A percentile compares a stretch with the other conserved stretches of the same genome.
phyloP scores from a whole-genome alignment of 2,329 filamentous ascomycete species.

The Tolypocladium pustulatum region DNA sequence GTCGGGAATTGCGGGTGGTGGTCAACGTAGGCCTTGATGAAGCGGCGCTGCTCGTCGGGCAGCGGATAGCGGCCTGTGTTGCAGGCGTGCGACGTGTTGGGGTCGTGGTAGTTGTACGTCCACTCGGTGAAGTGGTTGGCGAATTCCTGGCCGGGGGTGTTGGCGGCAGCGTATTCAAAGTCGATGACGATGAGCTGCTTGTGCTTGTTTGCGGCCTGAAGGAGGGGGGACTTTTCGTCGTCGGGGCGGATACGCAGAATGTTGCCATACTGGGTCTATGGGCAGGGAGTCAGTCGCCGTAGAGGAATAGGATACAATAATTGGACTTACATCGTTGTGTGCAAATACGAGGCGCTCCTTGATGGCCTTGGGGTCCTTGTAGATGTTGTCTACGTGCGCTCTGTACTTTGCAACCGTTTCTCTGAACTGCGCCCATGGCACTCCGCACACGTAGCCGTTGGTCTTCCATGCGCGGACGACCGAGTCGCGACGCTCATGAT shows the following conservation, averaged over 20 bases:
- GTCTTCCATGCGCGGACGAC: conserved; percentile 49
- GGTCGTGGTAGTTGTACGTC: conserved; percentile 94
- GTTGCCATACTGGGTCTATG: conserved; percentile 93
- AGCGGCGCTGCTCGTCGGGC: conserved; percentile 69
- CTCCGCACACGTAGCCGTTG: conserved; percentile 69
- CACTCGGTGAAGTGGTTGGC: conserved; percentile 98
- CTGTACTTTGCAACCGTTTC: conserved; percentile 68
- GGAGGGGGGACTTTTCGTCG: conserved; percentile 70
- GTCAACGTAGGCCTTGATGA: conserved; percentile 76
- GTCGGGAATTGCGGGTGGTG: conserved; percentile 62
- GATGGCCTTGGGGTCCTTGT: conserved; percentile 56
- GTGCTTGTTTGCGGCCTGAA: conserved; percentile 84
- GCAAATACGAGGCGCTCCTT: conserved; percentile 77
- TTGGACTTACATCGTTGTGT: conserved; percentile 80
- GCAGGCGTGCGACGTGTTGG: conserved; percentile 53
- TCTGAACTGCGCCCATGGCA: conserved; percentile 72
- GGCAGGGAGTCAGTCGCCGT: conserved; percentile 2
- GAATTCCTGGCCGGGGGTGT: conserved; percentile 78
- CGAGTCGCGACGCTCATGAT: conserved; percentile 12
- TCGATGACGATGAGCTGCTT: conserved; percentile 96
- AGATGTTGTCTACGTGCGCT: conserved; percentile 58
- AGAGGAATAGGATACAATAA: no score
- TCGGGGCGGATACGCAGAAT: conserved; percentile 65
- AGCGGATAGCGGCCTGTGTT: conserved; percentile 64
- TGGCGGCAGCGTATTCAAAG: conserved; percentile 93